Evolutionary conservation across 202 grass and related monocot genomes (phyloP), one percentile per base, ranked within the genome.

Genomic region (Hordeum pubiflorum): DNA sequence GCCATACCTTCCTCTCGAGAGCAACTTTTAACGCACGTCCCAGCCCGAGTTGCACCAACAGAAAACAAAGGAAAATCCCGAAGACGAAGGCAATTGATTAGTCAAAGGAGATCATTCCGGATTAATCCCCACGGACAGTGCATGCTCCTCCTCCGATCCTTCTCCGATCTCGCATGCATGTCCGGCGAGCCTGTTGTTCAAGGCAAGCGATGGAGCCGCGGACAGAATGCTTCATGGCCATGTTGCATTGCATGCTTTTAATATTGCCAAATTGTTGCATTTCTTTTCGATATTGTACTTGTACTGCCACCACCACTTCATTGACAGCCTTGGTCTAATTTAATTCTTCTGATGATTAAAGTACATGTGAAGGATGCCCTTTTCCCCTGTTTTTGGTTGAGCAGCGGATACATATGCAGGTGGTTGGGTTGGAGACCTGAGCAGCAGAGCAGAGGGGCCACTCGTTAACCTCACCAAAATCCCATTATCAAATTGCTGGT

Each of bases 381-480:
- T 48, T 43, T 39, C 43, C 46, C 32, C 34, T 10, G 62, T 38
- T 67, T n/a, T 34, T 31, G 5, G 0, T 62, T 27, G 62, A 55
- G 20, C 41, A 44, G 41, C 41, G 12, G 3, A 14, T 14, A 44
- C 1, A 13, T 44, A 44, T 6, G 46, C 46, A 50, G 14, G 46
- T 50, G 46, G 32, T 54, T 24, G 29, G 3, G 12, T 43, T 13
- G 40, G 37, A 38, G 37, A 38, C 7, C 7, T 39, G 39, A 41
- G 82, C 63, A 80, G 78, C n/a, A 46, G 43, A 80, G 78, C n/a
- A 46, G 43, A 46, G 43, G 15, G 39, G 12, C 8, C 50, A 31
- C 83, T 73, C 4, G 11, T 38, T 69, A 64, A 56, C 76, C 32
- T 73, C 14, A 39, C 2, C 15, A 23, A 40, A 73, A 55, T 63